Percentiles rank a stretch among this genome's conserved stretches.
These are phyloP conservation scores for Phaffomyces thermotolerans DNA, from an alignment of 805 yeast species.

Conservation along the genomic window DNA sequence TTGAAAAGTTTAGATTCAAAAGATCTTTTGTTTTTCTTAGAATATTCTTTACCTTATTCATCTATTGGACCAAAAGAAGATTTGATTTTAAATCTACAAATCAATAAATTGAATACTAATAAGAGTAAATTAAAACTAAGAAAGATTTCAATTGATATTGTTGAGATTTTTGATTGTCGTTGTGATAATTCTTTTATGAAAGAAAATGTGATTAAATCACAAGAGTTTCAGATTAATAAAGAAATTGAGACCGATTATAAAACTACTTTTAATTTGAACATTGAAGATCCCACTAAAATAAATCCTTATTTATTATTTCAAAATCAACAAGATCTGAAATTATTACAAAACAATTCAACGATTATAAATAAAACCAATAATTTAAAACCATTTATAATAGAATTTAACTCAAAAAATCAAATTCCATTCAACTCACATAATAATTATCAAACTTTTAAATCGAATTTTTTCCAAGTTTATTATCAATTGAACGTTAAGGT, in stretches of 20 bases:
- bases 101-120: constrained; percentile 27
- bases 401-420: constrained; percentile 13
- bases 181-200: constrained; percentile 34
- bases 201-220: constrained; percentile 33
- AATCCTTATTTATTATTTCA: constrained; percentile 23
- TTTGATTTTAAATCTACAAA: constrained; percentile 31
- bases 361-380: constrained; percentile 17
- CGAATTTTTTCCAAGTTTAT: constrained; percentile 42
- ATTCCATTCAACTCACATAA: constrained; percentile 34
- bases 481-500: constrained; percentile 38
- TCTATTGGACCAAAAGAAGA: constrained; percentile 55
- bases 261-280: constrained; percentile 16
- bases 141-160: constrained; percentile 39
- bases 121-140: constrained; percentile 31
- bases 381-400: constrained; percentile 25
- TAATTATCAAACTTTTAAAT: constrained; percentile 40
- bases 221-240: constrained; percentile 4
- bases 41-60: constrained; percentile 40
- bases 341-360: constrained; percentile 17
- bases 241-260: constrained; percentile 19
- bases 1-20: constrained; percentile 36
- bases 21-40: constrained; percentile 42
- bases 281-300: constrained; percentile 5
- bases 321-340: constrained; percentile 28
- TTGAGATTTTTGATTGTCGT: constrained; percentile 42